Percentiles rank a stretch among this genome's conserved stretches.
Evolutionary conservation across 805 yeast genomes (phyloP).

Genomic region (Starmerella ratchasimensis): DNA sequence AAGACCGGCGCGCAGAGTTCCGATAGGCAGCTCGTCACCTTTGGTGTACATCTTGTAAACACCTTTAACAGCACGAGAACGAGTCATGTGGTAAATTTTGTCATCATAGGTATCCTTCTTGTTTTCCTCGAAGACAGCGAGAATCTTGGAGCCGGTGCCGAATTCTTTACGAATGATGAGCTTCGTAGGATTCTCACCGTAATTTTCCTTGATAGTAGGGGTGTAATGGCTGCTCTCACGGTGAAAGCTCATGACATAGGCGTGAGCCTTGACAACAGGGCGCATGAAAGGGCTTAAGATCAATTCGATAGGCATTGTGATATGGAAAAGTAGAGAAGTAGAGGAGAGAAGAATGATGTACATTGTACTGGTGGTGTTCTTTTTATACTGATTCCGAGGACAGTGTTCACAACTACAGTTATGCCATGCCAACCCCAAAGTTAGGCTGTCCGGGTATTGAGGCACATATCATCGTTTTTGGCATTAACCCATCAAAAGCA

Average conservation of each 20-base stretch:
- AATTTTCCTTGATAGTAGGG: conserved; percentile 38
- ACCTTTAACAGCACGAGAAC: conserved; percentile 57
- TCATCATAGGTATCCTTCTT: conserved; percentile 26
- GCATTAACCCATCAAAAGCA: too few species aligned
- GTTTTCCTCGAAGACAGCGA: conserved; percentile 36
- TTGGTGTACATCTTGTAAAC: conserved; percentile 43
- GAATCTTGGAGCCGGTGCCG: conserved; percentile 47
- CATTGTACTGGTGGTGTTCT: too few species aligned
- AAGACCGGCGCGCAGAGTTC: conserved; percentile 45
- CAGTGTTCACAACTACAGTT: too few species aligned
- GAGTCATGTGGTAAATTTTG: conserved; percentile 38
- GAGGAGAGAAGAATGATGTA: too few species aligned
- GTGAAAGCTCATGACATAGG: conserved; percentile 42
- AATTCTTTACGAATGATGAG: conserved; percentile 42
- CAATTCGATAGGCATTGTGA: conserved; percentile 45
- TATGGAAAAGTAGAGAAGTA: too few species aligned
- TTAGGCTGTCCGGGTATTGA: too few species aligned
- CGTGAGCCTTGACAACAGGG: conserved; percentile 43
- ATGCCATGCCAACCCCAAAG: too few species aligned
- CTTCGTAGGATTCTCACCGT: conserved; percentile 22
- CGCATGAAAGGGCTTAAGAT: conserved; percentile 46
- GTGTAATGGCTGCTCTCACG: conserved; percentile 43
- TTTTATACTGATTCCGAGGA: too few species aligned
- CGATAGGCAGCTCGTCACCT: conserved; percentile 42
- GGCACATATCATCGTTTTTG: too few species aligned